Conservation (phyloP, 495 filamentous ascomycete genomes). For the Podospora pseudoanserina region DNA sequence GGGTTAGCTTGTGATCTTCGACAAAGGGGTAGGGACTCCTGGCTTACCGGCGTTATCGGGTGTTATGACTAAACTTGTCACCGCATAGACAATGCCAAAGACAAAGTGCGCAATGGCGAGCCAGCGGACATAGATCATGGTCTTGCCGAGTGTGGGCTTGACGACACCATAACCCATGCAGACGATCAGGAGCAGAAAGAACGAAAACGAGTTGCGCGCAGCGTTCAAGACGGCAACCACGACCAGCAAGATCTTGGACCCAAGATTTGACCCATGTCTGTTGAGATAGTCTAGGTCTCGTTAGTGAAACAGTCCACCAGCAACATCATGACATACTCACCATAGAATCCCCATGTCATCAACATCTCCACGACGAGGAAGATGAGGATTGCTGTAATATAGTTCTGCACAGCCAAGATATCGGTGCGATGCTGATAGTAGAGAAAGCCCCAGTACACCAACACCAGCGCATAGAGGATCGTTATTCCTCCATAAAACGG, state of each 20-base stretch:
- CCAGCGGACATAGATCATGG: constrained; percentile 91
- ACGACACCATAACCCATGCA: constrained; percentile 99
- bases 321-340: constrained; percentile 29
- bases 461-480: constrained; percentile 87
- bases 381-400: constrained; percentile 94
- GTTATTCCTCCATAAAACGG: constrained; percentile 96
- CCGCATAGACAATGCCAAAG: constrained; percentile 89
- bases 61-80: constrained; percentile 84
- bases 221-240: constrained; percentile 90
- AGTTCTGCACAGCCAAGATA: constrained; percentile 98
- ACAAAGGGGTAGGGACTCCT: constrained; percentile 18
- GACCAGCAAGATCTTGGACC: constrained; percentile 79
- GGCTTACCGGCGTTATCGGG: constrained; percentile 60
- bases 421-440: constrained; percentile 93
- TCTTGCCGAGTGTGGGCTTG: constrained; percentile 85
- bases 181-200: constrained; percentile 96
- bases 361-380: constrained; percentile 94
- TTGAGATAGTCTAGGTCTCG: constrained; percentile 74
- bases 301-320: neutral
- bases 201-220: constrained; percentile 92
- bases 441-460: constrained; percentile 80
- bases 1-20: neutral
- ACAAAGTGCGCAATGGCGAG: constrained; percentile 89
- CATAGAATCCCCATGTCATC: constrained; percentile 97
- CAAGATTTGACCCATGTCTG: constrained; percentile 76